Evolutionary conservation across 768 basidiomycete genomes (phyloP), one percentile per base, ranked within the genome.

Genomic region (Collybia mongolica): DNA sequence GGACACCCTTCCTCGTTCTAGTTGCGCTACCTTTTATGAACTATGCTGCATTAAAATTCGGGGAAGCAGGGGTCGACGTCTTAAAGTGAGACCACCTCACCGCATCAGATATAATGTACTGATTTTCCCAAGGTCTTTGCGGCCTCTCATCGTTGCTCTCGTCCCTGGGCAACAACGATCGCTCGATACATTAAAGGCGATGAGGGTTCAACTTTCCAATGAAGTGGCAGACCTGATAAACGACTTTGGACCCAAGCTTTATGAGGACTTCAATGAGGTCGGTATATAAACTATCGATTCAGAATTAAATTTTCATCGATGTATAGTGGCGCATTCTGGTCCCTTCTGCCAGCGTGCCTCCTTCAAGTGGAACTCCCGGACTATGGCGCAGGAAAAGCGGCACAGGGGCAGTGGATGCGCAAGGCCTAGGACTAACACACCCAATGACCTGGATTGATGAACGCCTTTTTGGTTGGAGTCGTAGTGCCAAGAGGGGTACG

Each of bases 381-480:
- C 63, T 93, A 42, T 89, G 90, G 82, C 77, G 85, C 51, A 73
- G 92, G 26, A 93, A 90, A 70, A 89, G 85, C 58, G 82, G 84
- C 28, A 85, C 81, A 37, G 89, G 88, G 20, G 88, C 86, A 28
- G 84, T 90, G n/a, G 90, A 90, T 64, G 88, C 87, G 0, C 90
- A 92, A 70, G 90, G 89, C 39, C 82, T 86, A 45, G 79, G 92
- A 23, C 76, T 95, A 28, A 88, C 84, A 12, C 93, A 97, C 68
- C 93, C 93, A 0, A 93, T 96, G 88, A 85, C 88, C 12, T 96
- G 93, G 93, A 79, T 96, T 14, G 93, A 97, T 65, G 94, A 96
- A 68, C 84, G 90, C 6, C 77, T 97, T 20, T 97, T 96, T 63
- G 94, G 93, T 39, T 96, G 91, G 93, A 85, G 84, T 65, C 77